Base-by-base conservation (phyloP, 768 basidiomycete species). In the Boletus insuetus region DNA sequence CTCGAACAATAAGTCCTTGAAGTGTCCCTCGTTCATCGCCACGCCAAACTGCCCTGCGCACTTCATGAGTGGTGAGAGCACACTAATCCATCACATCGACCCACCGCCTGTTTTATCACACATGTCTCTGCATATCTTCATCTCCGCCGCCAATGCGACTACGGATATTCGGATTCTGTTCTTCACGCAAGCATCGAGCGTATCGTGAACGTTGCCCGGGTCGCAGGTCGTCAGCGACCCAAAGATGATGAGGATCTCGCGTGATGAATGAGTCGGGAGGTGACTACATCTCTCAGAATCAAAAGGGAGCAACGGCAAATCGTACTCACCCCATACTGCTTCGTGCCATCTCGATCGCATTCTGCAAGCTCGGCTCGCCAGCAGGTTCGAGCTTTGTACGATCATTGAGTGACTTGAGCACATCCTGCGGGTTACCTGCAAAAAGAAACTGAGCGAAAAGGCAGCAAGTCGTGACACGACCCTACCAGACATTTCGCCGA, bases 21-120 rank as follows among this genome's bases (percentile, higher is more conserved):
- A 94, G 69, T 98, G 95, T 0, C 93, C 93, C 72, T 99, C 97
- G 71, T 98, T 97, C 78, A 98, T 82, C 0, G 94, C 97, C n/a
- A 99, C 97, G 19, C 92, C 92, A 68, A 98, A 98, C 71, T 85
- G 82, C 59, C 89, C 89, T 87, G 64, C 49, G 51, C 59, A 64
- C 45, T 58, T 40, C 32, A 51, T 70, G 31, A 61, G 55, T 51
- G 19, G 46, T 37, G 49, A 46, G 53, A 46, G 41, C 12, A 9
- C 3, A 9, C 3, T 20, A 56, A 53, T 22, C 26, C 19, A 20
- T 24, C 24, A 8, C 42, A 49, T 53, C 43, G 20, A 55, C 58
- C 49, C 59, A 93, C 97, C 97, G 55, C 92, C 91, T 1, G 96
- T 95, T 70, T 91, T 89, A 51, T 93, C 91, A 61, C 89, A 90